phyloP scores from a whole-genome alignment of 2,329 filamentous ascomycete genomes.

The Alternaria triticimaculans region DNA sequence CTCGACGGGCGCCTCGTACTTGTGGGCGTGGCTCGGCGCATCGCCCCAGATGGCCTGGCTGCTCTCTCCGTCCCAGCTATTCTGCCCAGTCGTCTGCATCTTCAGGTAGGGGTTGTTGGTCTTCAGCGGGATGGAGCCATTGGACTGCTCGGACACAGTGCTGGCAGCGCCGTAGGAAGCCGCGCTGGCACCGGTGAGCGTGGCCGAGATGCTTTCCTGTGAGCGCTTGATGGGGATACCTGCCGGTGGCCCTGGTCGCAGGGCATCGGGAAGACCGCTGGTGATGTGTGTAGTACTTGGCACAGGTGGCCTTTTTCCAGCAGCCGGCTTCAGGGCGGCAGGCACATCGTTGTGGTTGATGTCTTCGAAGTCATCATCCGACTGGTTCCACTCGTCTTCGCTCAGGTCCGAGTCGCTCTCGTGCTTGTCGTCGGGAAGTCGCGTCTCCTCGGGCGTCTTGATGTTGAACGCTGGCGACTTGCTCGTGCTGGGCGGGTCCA shows the following conservation, averaged over 20 bases:
- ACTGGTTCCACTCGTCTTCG: slow-evolving; percentile 44
- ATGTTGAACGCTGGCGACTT: slow-evolving; percentile 51
- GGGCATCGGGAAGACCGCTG: slow-evolving; percentile 34
- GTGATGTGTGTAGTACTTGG: slow-evolving; percentile 14
- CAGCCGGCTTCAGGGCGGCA: slow-evolving; percentile 44
- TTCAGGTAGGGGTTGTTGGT: slow-evolving; percentile 55
- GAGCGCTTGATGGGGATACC: slow-evolving; percentile 41
- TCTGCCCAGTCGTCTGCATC: slow-evolving; percentile 48
- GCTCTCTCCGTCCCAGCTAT: slow-evolving; percentile 44
- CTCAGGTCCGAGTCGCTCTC: slow-evolving; percentile 40
- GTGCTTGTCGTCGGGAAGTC: slow-evolving; percentile 27
- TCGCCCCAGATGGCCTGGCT: slow-evolving; percentile 51
- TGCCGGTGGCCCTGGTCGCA: slow-evolving; percentile 41
- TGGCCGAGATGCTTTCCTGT: slow-evolving; percentile 36
- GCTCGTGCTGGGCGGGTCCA: slow-evolving; percentile 45
- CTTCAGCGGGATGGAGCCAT: slow-evolving; percentile 41
- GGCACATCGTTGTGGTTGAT: slow-evolving; percentile 42
- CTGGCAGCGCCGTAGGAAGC: slow-evolving; percentile 39
- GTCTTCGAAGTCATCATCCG: slow-evolving; percentile 45
- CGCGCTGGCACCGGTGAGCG: slow-evolving; percentile 38
- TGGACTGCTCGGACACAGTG: slow-evolving; percentile 37
- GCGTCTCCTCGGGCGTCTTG: slow-evolving; percentile 36
- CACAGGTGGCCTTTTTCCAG: slow-evolving; percentile 34
- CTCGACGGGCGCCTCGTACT: slow-evolving; percentile 48
- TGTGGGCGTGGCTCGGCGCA: slow-evolving; percentile 30